A percentile compares a stretch with the other conserved stretches of the same genome.
phyloP scores from a whole-genome alignment of 2,329 filamentous ascomycete genomes.

The Metarhizium brunneum region DNA sequence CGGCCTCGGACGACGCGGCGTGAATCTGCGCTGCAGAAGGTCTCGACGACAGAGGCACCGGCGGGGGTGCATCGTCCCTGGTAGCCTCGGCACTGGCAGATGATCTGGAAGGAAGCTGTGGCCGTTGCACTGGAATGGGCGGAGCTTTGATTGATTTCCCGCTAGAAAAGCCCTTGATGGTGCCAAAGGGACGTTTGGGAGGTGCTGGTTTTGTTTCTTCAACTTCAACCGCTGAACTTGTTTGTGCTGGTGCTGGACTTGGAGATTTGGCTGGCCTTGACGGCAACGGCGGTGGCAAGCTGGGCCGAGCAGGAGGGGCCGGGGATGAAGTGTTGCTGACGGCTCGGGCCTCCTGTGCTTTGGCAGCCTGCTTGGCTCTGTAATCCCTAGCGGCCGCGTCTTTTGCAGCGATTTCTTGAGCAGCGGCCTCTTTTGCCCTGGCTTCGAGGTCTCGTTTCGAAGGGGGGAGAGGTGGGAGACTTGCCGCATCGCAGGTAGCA shows the following conservation, averaged over 20 bases:
- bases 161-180: conserved; percentile 15
- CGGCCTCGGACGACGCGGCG: conserved; percentile 26
- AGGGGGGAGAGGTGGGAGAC: conserved; percentile 48
- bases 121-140: not conserved
- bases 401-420: conserved; percentile 1
- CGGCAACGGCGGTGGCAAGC: conserved; percentile 40
- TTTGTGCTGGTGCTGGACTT: conserved; percentile 4
- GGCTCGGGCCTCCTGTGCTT: conserved; percentile 4
- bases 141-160: not conserved
- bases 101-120: conserved; percentile 5
- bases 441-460: conserved; percentile 44
- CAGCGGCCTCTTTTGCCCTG: conserved; percentile 21
- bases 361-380: conserved; percentile 6
- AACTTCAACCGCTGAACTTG: not conserved
- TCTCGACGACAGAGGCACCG: conserved; percentile 41
- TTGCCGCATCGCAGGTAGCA: conserved; percentile 45
- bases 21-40: conserved; percentile 43
- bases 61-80: conserved; percentile 34
- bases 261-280: conserved; percentile 33
- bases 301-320: conserved; percentile 23
- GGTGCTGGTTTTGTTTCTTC: conserved; percentile 3
- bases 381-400: conserved; percentile 5
- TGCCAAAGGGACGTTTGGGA: conserved; percentile 6
- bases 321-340: conserved; percentile 16
- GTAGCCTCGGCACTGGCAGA: not conserved